Percentiles rank a stretch among this genome's conserved stretches.
These are phyloP conservation scores for Coemansia sp. DNA, from an alignment of 192 early-diverging fungal genomes.

Conservation along the genomic window DNA sequence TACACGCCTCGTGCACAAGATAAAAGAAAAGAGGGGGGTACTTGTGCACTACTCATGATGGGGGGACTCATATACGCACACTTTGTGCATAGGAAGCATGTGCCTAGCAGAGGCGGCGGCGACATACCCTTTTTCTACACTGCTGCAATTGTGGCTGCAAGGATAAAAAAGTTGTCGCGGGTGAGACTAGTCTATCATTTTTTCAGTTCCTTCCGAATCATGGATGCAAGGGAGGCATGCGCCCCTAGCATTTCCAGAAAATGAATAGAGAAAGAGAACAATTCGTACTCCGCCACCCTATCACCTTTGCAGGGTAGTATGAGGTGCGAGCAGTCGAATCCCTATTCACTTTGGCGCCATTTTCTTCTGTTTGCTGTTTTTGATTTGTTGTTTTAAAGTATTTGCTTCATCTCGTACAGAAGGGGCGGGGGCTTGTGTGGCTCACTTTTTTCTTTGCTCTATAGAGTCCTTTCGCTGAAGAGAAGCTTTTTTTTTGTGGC, in stretches of 20 bases:
- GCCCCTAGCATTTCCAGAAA: background rate
- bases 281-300: background rate
- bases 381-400: no score
- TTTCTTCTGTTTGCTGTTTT: background rate
- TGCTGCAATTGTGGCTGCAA: background rate
- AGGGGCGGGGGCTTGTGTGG: background rate
- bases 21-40: background rate
- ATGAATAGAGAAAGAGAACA: background rate
- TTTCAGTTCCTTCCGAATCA: background rate
- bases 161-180: background rate
- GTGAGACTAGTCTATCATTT: background rate
- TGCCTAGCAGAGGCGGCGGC: constrained; percentile 1
- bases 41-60: background rate
- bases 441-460: background rate
- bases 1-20: background rate
- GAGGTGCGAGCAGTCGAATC: background rate
- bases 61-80: background rate
- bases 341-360: background rate
- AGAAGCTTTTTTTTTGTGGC: background rate
- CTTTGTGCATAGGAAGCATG: background rate
- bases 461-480: background rate
- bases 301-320: background rate
- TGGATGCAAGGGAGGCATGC: background rate
- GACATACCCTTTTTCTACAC: background rate
- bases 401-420: background rate